Conservation (phyloP, 495 filamentous ascomycete species). For the Durotheca rogersii region DNA sequence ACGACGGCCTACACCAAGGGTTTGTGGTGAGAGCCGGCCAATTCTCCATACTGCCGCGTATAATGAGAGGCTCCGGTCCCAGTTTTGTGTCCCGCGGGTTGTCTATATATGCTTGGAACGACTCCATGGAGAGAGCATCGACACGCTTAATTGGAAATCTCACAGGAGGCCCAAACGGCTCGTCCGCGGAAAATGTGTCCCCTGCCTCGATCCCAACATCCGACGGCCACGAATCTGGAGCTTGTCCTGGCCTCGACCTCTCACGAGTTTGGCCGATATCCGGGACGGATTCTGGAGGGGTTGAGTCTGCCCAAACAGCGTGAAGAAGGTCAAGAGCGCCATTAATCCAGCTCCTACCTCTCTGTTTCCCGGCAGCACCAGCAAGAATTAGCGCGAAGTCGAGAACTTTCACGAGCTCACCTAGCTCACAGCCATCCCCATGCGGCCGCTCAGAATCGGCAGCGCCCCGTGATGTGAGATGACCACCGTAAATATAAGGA, state of each 20-base stretch:
- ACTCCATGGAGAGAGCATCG: conserved; percentile 53
- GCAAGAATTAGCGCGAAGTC: conserved; percentile 83
- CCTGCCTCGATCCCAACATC: conserved; percentile 21
- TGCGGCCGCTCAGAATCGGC: conserved; percentile 1
- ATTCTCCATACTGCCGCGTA: conserved; percentile 60
- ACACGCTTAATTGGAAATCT: conserved; percentile 37
- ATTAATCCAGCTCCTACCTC: conserved; percentile 63
- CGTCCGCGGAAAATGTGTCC: conserved; percentile 42
- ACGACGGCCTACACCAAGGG: conserved; percentile 71
- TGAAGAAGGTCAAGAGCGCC: conserved; percentile 50
- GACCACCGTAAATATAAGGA: conserved; percentile 18
- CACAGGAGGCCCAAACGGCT: conserved; percentile 47
- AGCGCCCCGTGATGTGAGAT: conserved; percentile 19
- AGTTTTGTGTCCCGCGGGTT: conserved; percentile 10
- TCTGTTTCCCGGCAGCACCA: conserved; percentile 57
- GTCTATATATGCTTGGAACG: conserved; percentile 65
- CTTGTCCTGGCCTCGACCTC: conserved; percentile 23
- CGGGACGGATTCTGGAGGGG: not conserved
- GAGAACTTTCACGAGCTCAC: conserved; percentile 60
- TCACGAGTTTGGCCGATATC: conserved; percentile 23
- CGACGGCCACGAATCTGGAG: conserved; percentile 3
- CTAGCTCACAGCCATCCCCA: conserved; percentile 38
- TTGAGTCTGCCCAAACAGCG: conserved; percentile 24
- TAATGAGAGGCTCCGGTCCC: conserved; percentile 63
- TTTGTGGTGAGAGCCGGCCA: conserved; percentile 78